Evolutionary conservation across 2,329 filamentous ascomycete species (phyloP), one percentile per base, ranked within the genome.

Genomic region (Exophiala lecanii-corni): DNA sequence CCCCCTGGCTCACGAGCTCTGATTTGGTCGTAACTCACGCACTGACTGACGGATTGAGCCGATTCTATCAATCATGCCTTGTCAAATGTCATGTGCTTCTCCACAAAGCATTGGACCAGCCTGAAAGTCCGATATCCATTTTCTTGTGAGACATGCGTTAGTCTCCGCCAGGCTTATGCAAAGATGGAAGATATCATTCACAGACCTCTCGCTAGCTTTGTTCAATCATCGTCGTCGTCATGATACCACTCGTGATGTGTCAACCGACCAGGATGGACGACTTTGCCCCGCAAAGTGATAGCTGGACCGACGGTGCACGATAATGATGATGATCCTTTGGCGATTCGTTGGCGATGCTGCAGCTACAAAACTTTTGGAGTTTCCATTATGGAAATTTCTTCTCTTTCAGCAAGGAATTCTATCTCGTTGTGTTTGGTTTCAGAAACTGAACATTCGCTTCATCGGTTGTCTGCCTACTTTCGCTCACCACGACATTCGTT

Each of bases 381-480:
- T 26, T 26, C 23, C 23, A 26, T 26, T 12, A 12, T 7, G 12
- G 23, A 26, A 6, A 26, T 26, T 26, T 26, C 23, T 26, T 26
- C 12, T 26, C 12, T 26, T 26, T 26, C 23, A 26, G 23, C 6
- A 6, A 12, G 12, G 23, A 6, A 6, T 26, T 20, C 25, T 37
- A 13, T 25, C 16, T 37, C 19, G 23, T 37, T 7, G 35, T 35
- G 15, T 19, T 12, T 35, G 7, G 33, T 7, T 20, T 10, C 35
- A 37, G 5, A 15, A 9, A 21, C n/a, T 21, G 35, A 26, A 15
- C 45, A 26, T 45, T 49, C 46, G 46, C 36, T 49, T 38, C 13
- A 34, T 41, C 38, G n/a, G 34, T 17, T 32, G 41, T 45, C 46
- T 49, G n/a, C 35, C 32, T 23, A 30, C 38, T 36, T 25, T 49